phyloP scores from a whole-genome alignment of 306 rosid species.

The Lupinus albus region DNA sequence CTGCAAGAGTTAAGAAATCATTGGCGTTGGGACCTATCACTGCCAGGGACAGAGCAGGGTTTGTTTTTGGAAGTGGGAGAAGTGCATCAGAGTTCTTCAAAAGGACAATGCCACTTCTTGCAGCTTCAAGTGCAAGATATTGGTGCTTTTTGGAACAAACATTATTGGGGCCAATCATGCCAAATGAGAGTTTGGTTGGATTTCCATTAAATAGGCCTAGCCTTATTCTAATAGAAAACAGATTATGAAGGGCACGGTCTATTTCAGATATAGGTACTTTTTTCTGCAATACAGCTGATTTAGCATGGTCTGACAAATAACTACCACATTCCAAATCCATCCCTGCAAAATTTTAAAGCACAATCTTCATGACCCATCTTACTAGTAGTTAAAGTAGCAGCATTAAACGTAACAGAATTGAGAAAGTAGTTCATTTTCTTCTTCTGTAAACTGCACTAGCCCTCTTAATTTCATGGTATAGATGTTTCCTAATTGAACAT shows the following conservation, averaged over 20 bases:
- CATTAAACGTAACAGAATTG: neutral
- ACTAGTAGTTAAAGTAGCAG: neutral
- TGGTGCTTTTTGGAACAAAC: conserved; percentile 75
- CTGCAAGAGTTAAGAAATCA: conserved; percentile 55
- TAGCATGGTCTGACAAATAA: conserved; percentile 57
- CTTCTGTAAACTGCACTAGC: neutral
- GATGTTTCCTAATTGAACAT: too few relatives aligned
- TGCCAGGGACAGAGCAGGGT: conserved; percentile 55
- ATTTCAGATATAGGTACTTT: conserved; percentile 52
- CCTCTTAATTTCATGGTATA: neutral
- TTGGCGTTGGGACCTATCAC: conserved; percentile 88
- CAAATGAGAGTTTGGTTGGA: conserved; percentile 59
- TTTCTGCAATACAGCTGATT: conserved; percentile 63
- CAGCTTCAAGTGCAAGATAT: conserved; percentile 80
- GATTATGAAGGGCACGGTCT: conserved; percentile 84
- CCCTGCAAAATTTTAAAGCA: conserved; percentile 50
- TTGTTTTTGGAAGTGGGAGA: conserved; percentile 68
- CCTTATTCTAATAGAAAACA: conserved; percentile 77
- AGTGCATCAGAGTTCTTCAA: conserved; percentile 68
- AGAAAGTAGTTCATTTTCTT: neutral
- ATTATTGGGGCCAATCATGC: conserved; percentile 62
- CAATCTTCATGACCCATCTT: neutral
- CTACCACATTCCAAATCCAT: conserved; percentile 86
- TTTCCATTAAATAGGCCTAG: conserved; percentile 79
- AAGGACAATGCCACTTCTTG: conserved; percentile 84